A percentile compares a stretch with the other conserved stretches of the same genome.
Evolutionary conservation across 2,329 filamentous ascomycete genomes (phyloP).

Genomic region (Emergomyces pasteurianus): DNA sequence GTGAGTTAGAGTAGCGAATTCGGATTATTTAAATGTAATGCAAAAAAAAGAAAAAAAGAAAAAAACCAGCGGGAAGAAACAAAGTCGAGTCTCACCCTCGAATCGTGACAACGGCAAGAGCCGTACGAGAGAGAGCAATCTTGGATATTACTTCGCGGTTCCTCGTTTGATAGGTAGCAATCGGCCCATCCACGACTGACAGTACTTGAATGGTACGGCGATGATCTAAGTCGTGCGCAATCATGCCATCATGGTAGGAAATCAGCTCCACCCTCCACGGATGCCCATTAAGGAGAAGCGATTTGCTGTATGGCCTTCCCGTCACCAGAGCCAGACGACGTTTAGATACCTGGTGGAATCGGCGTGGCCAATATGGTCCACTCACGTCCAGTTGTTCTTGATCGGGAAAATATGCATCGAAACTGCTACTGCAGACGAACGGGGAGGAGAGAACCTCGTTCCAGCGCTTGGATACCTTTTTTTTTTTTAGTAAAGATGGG

Average conservation of each 20-base stretch:
- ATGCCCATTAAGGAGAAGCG: background rate
- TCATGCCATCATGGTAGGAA: background rate
- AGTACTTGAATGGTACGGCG: background rate
- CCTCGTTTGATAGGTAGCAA: conserved; percentile 11
- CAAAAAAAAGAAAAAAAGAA: background rate
- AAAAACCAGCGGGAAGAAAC: conserved; percentile 2
- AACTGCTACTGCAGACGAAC: conserved; percentile 10
- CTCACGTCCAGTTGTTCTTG: background rate
- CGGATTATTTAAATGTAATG: background rate
- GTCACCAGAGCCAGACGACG: conserved; percentile 15
- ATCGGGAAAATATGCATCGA: conserved; percentile 8
- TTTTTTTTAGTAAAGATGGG: background rate
- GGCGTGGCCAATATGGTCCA: background rate
- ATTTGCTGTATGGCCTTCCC: conserved; percentile 13
- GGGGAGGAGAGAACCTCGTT: conserved; percentile 18
- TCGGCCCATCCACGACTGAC: background rate
- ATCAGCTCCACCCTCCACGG: background rate
- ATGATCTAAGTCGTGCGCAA: background rate
- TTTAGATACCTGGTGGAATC: conserved; percentile 13
- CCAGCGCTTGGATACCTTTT: conserved; percentile 26
- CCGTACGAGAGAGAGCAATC: conserved; percentile 13
- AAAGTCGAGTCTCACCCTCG: conserved; percentile 14
- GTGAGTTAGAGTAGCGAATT: background rate
- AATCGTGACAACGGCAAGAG: conserved; percentile 13
- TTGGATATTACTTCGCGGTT: conserved; percentile 13